Evolutionary conservation across 805 yeast species (phyloP).

Genomic region (Kregervanrija pseudodelftensis): DNA sequence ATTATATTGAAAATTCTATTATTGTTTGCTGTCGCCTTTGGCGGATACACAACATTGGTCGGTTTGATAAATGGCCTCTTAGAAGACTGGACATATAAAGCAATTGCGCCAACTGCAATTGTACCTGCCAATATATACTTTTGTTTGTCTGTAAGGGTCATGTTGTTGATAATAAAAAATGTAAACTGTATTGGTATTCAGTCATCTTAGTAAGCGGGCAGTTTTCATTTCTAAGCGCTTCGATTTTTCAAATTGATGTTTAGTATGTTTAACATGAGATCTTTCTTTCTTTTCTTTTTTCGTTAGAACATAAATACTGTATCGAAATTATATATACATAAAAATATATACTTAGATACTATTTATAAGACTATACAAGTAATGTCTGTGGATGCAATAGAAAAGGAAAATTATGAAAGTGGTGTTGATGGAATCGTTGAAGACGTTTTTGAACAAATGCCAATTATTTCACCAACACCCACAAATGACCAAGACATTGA

Average conservation of each 20-base stretch:
- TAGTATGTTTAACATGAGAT: too few species aligned
- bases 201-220: background rate
- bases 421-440: slow-evolving; percentile 1
- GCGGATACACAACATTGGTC: slow-evolving; percentile 30
- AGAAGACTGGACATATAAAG: slow-evolving; percentile 21
- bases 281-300: too few species aligned
- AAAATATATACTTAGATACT: too few species aligned
- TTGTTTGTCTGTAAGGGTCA: slow-evolving; percentile 22
- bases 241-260: too few species aligned
- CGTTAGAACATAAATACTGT: too few species aligned
- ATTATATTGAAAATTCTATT: slow-evolving; percentile 47
- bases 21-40: slow-evolving; percentile 16
- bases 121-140: slow-evolving; percentile 26
- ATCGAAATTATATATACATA: too few species aligned
- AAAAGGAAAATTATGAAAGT: background rate
- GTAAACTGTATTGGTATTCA: too few species aligned
- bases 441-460: slow-evolving; percentile 10
- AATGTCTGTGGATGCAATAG: too few species aligned
- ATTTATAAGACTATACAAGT: too few species aligned
- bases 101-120: slow-evolving; percentile 18
- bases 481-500: slow-evolving; percentile 1
- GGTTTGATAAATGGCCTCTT: slow-evolving; percentile 24
- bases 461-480: slow-evolving; percentile 35
- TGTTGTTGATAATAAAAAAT: background rate
- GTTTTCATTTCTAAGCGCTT: too few species aligned